A percentile compares a stretch with the other conserved stretches of the same genome.
phyloP scores from a whole-genome alignment of 169 alveolate species.

The Amoebophrya sp. region DNA sequence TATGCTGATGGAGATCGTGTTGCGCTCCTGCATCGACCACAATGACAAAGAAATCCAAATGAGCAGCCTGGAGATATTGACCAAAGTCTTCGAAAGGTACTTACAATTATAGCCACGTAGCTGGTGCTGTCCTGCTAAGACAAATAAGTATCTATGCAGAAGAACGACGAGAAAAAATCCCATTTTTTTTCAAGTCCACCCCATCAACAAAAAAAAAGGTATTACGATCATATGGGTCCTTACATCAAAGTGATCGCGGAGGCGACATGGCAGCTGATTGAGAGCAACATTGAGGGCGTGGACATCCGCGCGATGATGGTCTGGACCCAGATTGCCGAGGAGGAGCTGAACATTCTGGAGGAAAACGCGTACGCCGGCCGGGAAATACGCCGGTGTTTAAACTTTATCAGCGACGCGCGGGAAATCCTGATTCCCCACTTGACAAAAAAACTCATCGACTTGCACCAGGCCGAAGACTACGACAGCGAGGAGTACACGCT shows the following conservation, averaged over 20 bases:
- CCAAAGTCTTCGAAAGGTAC: background rate
- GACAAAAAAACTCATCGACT: background rate
- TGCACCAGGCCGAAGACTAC: background rate
- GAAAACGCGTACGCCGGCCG: background rate
- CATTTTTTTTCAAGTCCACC: background rate
- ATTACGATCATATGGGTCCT: background rate
- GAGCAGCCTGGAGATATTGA: background rate
- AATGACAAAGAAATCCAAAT: background rate
- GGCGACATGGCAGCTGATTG: background rate
- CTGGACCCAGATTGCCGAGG: slow-evolving; percentile 12
- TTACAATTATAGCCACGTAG: no score
- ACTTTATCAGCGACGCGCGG: background rate
- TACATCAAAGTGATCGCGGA: background rate
- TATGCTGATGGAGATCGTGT: background rate
- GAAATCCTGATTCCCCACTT: background rate
- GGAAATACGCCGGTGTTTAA: background rate
- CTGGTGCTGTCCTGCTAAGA: no score
- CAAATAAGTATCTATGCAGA: no score
- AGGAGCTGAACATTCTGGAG: slow-evolving; percentile 4
- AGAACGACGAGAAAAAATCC: no score
- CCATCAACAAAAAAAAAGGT: background rate
- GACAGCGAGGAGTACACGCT: slow-evolving; percentile 15
- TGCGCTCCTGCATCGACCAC: background rate
- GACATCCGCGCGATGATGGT: background rate
- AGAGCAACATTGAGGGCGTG: background rate